These are phyloP conservation scores for Helenozyma baotianmanensis DNA, from an alignment of 805 yeast species.

Conservation along the genomic window DNA sequence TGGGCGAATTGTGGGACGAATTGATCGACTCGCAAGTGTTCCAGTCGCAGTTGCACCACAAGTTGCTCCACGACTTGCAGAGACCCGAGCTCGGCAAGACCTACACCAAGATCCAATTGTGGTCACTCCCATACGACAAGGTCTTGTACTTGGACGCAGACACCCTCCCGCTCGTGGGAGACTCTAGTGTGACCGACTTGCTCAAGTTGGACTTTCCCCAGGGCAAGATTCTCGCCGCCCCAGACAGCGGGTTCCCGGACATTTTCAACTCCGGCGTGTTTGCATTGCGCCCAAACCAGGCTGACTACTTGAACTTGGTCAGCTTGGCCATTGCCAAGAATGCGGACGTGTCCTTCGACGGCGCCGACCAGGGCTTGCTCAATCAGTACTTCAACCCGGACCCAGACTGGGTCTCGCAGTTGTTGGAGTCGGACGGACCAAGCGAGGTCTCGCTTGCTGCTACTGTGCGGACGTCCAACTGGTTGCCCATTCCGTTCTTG, in stretches of 20 bases:
- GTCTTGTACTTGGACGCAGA: slow-evolving; percentile 18
- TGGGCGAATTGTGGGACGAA: slow-evolving; percentile 25
- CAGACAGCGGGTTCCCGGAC: slow-evolving; percentile 19
- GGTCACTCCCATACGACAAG: slow-evolving; percentile 15
- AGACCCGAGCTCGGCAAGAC: slow-evolving; percentile 17
- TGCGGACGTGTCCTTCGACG: slow-evolving; percentile 54
- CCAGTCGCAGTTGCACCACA: slow-evolving; percentile 20
- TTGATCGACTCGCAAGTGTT: slow-evolving; percentile 25
- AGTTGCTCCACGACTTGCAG: slow-evolving; percentile 28
- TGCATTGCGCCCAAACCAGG: slow-evolving; percentile 11
- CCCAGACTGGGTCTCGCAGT: slow-evolving; percentile 36
- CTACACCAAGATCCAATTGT: slow-evolving; percentile 16
- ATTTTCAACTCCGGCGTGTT: slow-evolving; percentile 19
- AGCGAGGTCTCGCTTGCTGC: too few relatives aligned
- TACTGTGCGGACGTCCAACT: slow-evolving; percentile 25
- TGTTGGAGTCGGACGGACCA: slow-evolving; percentile 4
- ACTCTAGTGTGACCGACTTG: slow-evolving; percentile 24
- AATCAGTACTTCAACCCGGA: slow-evolving; percentile 61
- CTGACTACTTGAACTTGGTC: slow-evolving; percentile 25
- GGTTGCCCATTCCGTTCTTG: slow-evolving; percentile 74
- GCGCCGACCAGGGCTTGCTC: slow-evolving; percentile 88
- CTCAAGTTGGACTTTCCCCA: slow-evolving; percentile 12
- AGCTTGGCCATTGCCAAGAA: slow-evolving; percentile 16
- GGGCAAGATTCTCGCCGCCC: slow-evolving; percentile 16
- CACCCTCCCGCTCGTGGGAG: slow-evolving; percentile 15